A percentile compares a stretch with the other conserved stretches of the same genome.
These are phyloP conservation scores for Cynara cardunculus DNA, from an alignment of 129 eudicot genomes.

Conservation along the genomic window DNA sequence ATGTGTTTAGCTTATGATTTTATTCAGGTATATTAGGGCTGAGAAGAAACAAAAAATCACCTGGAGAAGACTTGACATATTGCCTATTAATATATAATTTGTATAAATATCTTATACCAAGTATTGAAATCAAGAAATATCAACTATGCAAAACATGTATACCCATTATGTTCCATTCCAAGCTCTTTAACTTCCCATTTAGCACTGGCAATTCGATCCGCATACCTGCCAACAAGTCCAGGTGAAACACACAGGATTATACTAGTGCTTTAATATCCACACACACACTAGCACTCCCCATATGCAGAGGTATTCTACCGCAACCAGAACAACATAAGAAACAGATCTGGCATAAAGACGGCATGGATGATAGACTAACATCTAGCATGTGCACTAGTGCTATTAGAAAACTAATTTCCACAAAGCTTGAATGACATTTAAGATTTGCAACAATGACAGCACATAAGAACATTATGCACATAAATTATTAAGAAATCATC, in stretches of 20 bases:
- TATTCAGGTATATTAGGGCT: not conserved
- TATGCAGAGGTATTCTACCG: no score
- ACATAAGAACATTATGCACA: not conserved
- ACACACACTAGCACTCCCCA: no score
- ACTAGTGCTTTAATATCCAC: not conserved
- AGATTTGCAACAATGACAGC: not conserved
- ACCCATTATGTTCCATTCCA: conserved; percentile 99
- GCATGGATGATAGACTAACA: not conserved
- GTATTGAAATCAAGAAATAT: conserved; percentile 2
- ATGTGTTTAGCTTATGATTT: no score
- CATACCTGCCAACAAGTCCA: conserved; percentile 63
- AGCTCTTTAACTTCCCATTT: conserved; percentile 99
- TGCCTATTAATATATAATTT: not conserved
- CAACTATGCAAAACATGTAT: conserved; percentile 5
- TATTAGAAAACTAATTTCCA: not conserved
- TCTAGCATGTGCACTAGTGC: not conserved
- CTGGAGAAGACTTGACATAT: not conserved
- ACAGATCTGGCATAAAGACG: not conserved
- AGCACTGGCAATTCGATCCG: conserved; percentile 85
- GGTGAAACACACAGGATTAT: conserved; percentile 15
- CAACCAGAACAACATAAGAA: not conserved
- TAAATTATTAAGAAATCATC: not conserved
- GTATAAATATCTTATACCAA: not conserved
- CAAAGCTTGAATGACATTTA: not conserved
- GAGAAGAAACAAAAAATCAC: not conserved